phyloP scores from a whole-genome alignment of 345 rosid genomes.

The Microcos paniculata region DNA sequence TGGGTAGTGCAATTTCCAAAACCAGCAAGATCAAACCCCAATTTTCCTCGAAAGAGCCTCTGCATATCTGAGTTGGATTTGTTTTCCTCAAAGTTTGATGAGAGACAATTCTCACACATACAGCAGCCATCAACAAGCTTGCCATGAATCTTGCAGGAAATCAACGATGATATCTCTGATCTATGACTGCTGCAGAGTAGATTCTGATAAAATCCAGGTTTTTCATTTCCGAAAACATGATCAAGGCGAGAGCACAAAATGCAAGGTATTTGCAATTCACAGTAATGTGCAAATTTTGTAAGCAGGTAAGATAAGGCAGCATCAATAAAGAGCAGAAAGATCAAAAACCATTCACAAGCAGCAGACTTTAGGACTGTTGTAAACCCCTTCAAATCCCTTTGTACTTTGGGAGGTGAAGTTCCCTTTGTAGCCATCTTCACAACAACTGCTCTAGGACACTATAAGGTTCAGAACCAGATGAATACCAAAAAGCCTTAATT shows the following conservation, averaged over 20 bases:
- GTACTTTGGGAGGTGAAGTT: slow-evolving; percentile 20
- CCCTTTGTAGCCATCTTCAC: slow-evolving; percentile 35
- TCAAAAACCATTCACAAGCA: slow-evolving; percentile 72
- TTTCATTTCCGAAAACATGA: slow-evolving; percentile 41
- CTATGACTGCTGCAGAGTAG: slow-evolving; percentile 62
- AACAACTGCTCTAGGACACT: slow-evolving; percentile 19
- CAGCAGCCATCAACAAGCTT: slow-evolving; percentile 57
- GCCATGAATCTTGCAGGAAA: slow-evolving; percentile 59
- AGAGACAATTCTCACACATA: slow-evolving; percentile 68
- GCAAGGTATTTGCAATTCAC: slow-evolving; percentile 64
- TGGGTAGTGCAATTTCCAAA: slow-evolving; percentile 14
- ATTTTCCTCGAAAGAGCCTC: slow-evolving; percentile 42
- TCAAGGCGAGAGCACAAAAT: slow-evolving; percentile 74
- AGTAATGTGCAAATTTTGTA: slow-evolving; percentile 58
- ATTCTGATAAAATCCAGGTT: slow-evolving; percentile 47
- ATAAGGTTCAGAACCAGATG: slow-evolving; percentile 13
- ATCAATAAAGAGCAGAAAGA: slow-evolving; percentile 56
- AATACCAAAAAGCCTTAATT: slow-evolving; percentile 16
- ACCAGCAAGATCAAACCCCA: slow-evolving; percentile 40
- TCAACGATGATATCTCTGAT: slow-evolving; percentile 57
- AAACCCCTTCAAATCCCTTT: slow-evolving; percentile 32
- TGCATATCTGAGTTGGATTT: slow-evolving; percentile 52
- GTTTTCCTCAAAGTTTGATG: slow-evolving; percentile 47
- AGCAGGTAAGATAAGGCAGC: slow-evolving; percentile 60
- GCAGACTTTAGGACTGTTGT: slow-evolving; percentile 39